Conservation (phyloP, 805 yeast species). For the Barnettozyma botsteinii region DNA sequence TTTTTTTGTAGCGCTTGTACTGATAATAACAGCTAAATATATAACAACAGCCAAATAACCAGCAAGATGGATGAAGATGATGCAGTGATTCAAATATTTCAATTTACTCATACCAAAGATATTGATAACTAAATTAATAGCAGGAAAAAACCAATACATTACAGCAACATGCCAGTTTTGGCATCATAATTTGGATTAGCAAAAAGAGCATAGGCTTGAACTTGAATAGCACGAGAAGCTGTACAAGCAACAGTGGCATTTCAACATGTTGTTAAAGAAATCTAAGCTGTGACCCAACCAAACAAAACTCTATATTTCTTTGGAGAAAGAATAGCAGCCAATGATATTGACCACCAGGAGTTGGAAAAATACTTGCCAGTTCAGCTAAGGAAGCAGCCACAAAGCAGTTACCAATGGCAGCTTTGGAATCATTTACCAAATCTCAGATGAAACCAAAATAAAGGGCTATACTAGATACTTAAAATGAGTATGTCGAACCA, state of each 20-base stretch:
- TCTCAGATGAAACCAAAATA: too few species aligned
- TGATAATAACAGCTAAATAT: neutral
- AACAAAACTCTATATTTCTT: neutral
- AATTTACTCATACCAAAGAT: neutral
- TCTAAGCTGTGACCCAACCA: neutral
- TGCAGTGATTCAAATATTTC: neutral
- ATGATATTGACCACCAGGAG: neutral
- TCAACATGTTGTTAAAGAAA: neutral
- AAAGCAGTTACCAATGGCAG: neutral
- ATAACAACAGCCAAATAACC: neutral
- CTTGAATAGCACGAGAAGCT: neutral
- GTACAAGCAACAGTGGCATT: neutral
- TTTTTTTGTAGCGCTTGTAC: neutral
- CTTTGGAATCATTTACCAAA: too few species aligned
- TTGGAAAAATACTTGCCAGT: neutral
- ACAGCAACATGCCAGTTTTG: neutral
- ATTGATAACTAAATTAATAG: neutral
- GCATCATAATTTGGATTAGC: neutral
- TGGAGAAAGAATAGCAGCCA: neutral
- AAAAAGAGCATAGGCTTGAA: neutral
- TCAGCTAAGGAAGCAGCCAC: neutral
- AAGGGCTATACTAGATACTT: too few species aligned
- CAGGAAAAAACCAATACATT: neutral
- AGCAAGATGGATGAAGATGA: neutral
- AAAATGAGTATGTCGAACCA: too few species aligned